A percentile compares a stretch with the other conserved stretches of the same genome.
These are phyloP conservation scores for Tubosaeta sp. DNA, from an alignment of 768 basidiomycete species.

Conservation along the genomic window DNA sequence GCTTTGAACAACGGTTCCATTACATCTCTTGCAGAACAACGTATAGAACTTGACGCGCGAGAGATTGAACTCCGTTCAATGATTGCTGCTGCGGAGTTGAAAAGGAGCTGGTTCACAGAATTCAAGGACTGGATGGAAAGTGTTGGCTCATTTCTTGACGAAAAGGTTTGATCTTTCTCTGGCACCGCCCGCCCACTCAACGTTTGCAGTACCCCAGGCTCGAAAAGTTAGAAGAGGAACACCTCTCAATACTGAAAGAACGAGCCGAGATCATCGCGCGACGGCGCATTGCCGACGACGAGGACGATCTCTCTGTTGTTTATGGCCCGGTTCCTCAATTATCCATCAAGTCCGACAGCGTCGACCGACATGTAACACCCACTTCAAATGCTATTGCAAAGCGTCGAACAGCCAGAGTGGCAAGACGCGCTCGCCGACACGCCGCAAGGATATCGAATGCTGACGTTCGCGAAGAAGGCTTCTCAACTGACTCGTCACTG, in stretches of 20 bases:
- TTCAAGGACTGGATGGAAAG: constrained; percentile 81
- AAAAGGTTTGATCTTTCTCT: constrained; percentile 55
- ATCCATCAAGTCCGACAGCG: constrained; percentile 37
- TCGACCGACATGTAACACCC: constrained; percentile 54
- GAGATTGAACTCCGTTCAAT: constrained; percentile 73
- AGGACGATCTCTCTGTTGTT: constrained; percentile 73
- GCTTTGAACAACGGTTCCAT: constrained; percentile 54
- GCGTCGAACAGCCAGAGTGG: constrained; percentile 54
- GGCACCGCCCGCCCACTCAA: background rate
- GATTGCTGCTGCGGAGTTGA: constrained; percentile 69
- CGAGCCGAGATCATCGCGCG: constrained; percentile 61
- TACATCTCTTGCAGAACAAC: constrained; percentile 56
- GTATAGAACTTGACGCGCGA: constrained; percentile 57
- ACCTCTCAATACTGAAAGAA: constrained; percentile 70
- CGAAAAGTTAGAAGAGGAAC: constrained; percentile 74
- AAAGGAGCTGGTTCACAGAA: constrained; percentile 75
- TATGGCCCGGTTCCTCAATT: constrained; percentile 48
- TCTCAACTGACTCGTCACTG: constrained; percentile 80
- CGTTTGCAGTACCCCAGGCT: constrained; percentile 62
- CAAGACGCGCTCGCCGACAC: constrained; percentile 49
- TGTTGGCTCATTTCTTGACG: constrained; percentile 81
- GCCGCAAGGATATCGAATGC: constrained; percentile 24
- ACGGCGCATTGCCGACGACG: constrained; percentile 72
- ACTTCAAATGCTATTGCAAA: constrained; percentile 45
- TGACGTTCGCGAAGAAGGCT: constrained; percentile 63